phyloP scores from a whole-genome alignment of 2,329 filamentous ascomycete genomes.

The Myotisia sp. region DNA sequence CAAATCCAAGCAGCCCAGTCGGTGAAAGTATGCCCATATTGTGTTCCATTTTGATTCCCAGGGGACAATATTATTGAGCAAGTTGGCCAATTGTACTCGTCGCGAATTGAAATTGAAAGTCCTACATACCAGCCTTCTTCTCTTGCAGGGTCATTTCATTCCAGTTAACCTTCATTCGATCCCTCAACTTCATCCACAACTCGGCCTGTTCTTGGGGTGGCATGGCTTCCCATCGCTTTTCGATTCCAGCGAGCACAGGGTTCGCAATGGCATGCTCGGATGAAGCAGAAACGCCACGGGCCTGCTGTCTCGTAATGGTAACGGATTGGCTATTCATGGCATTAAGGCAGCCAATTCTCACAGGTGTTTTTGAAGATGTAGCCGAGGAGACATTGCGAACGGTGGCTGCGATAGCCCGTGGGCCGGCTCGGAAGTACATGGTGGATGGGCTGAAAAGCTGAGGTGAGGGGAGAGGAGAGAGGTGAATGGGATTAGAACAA shows the following conservation, averaged over 20 bases:
- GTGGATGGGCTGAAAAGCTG: constrained; percentile 13
- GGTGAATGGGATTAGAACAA: constrained; percentile 12
- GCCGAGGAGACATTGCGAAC: constrained; percentile 18
- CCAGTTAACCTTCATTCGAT: constrained; percentile 98
- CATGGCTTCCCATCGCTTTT: constrained; percentile 98
- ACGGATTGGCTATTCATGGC: constrained; percentile 22
- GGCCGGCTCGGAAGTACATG: constrained; percentile 35
- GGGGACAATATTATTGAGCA: background rate
- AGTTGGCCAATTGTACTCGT: too few relatives aligned
- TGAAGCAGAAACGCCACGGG: constrained; percentile 36
- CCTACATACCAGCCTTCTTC: constrained; percentile 91
- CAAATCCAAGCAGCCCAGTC: background rate
- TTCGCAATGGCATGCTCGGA: constrained; percentile 91
- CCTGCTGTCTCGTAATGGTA: constrained; percentile 32
- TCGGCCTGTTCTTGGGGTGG: constrained; percentile 98
- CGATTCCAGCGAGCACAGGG: constrained; percentile 92
- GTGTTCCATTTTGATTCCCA: background rate
- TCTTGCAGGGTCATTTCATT: constrained; percentile 86
- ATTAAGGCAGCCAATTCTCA: constrained; percentile 20
- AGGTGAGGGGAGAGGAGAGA: constrained; percentile 16
- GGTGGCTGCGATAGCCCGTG: constrained; percentile 31
- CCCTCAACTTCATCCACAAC: constrained; percentile 93
- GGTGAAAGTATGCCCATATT: too few relatives aligned
- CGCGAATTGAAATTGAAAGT: constrained; percentile 2
- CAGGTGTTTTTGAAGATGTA: constrained; percentile 1